phyloP scores from a whole-genome alignment of 495 filamentous ascomycete genomes.

The Poronia punctata region DNA sequence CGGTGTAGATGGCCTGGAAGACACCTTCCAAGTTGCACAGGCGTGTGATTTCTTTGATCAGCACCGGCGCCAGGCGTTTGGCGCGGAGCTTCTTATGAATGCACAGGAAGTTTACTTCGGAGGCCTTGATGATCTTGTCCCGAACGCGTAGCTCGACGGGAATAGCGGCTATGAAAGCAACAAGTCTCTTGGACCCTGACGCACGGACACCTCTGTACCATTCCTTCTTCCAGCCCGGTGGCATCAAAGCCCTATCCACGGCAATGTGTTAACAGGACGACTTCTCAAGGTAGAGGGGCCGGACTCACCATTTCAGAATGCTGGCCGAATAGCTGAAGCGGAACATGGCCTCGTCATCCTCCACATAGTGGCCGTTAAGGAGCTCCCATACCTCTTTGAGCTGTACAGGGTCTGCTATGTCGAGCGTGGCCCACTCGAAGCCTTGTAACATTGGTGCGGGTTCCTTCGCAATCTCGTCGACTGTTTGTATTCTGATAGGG shows the following conservation, averaged over 20 bases:
- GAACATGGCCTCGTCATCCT: constrained; percentile 95
- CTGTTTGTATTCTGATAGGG: constrained; percentile 55
- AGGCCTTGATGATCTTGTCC: constrained; percentile 62
- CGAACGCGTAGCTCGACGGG: constrained; percentile 78
- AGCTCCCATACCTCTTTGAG: constrained; percentile 82
- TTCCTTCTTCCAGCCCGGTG: constrained; percentile 89
- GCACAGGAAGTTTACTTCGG: constrained; percentile 96
- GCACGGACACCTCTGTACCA: constrained; percentile 94
- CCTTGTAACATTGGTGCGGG: constrained; percentile 60
- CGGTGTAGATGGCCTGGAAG: constrained; percentile 94
- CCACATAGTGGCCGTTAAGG: constrained; percentile 87
- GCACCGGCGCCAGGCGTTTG: constrained; percentile 82
- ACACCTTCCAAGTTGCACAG: constrained; percentile 75
- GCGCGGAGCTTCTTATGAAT: constrained; percentile 95
- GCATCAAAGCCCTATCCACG: constrained; percentile 71
- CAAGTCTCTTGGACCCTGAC: constrained; percentile 67
- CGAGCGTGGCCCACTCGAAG: constrained; percentile 92
- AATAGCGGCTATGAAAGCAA: constrained; percentile 91
- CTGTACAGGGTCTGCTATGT: constrained; percentile 55
- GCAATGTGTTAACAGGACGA: constrained; percentile 16
- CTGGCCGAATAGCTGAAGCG: constrained; percentile 87
- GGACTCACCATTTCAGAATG: constrained; percentile 76
- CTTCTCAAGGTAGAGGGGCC: not conserved
- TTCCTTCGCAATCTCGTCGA: constrained; percentile 66
- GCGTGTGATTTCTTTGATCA: constrained; percentile 96